Conservation (phyloP, 768 basidiomycete species). For the Ramaria sp. region DNA sequence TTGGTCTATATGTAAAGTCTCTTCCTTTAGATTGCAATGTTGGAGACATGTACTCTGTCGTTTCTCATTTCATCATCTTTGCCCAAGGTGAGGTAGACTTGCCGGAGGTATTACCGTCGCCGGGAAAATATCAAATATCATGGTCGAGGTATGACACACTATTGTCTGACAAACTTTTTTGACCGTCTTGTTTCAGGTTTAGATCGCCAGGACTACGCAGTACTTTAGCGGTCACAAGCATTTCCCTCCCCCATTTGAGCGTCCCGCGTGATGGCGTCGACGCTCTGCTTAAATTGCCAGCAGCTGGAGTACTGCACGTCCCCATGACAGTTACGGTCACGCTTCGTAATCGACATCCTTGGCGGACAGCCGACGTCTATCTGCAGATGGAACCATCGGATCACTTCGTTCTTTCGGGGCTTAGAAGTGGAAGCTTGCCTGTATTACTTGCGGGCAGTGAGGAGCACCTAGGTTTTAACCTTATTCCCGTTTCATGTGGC, state of each 20-base stretch:
- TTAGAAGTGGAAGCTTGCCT: slow-evolving; percentile 55
- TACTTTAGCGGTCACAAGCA: slow-evolving; percentile 30
- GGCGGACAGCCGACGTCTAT: slow-evolving; percentile 56
- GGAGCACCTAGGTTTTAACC: slow-evolving; percentile 51
- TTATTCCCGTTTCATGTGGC: slow-evolving; percentile 71
- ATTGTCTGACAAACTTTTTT: background rate
- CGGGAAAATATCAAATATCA: slow-evolving; percentile 47
- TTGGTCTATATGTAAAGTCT: background rate
- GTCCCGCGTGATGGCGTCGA: slow-evolving; percentile 54
- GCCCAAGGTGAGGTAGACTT: slow-evolving; percentile 27
- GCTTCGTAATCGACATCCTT: slow-evolving; percentile 55
- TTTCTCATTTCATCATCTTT: slow-evolving; percentile 41
- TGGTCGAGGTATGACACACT: slow-evolving; percentile 49
- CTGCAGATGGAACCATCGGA: slow-evolving; percentile 67
- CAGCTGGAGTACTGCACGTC: slow-evolving; percentile 52
- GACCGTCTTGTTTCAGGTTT: background rate
- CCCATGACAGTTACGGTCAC: slow-evolving; percentile 45
- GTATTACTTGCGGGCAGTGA: slow-evolving; percentile 67
- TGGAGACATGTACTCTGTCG: slow-evolving; percentile 50
- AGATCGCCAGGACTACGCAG: background rate
- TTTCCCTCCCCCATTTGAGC: slow-evolving; percentile 50
- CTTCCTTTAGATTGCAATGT: slow-evolving; percentile 8
- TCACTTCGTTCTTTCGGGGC: slow-evolving; percentile 74
- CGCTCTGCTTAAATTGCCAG: slow-evolving; percentile 54
- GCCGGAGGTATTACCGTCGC: slow-evolving; percentile 29